phyloP scores from a whole-genome alignment of 176 grass and related monocot genomes.

The Oryza longistaminata region DNA sequence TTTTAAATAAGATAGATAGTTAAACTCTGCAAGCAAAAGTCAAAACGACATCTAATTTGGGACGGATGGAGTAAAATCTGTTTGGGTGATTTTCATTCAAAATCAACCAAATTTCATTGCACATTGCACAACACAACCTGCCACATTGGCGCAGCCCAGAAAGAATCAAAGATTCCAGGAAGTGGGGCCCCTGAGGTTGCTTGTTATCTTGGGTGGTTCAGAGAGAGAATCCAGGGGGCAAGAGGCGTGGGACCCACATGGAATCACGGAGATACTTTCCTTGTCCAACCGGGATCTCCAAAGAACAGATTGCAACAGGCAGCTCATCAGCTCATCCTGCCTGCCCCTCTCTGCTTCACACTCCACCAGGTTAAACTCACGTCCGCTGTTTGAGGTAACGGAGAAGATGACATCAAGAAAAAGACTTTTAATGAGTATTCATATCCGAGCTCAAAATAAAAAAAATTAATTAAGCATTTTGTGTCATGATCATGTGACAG shows the following conservation, averaged over 20 bases:
- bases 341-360: neutral
- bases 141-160: constrained; percentile 18
- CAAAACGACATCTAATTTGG: too few species aligned
- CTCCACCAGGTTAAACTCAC: neutral
- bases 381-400: neutral
- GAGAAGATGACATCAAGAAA: neutral
- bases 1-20: too few species aligned
- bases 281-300: constrained; percentile 45
- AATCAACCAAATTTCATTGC: neutral
- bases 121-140: neutral
- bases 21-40: too few species aligned
- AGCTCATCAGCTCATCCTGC: neutral
- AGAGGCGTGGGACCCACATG: constrained; percentile 37
- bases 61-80: too few species aligned
- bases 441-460: neutral
- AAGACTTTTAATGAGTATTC: neutral
- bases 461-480: neutral
- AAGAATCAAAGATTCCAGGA: constrained; percentile 49
- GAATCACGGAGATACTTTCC: constrained; percentile 79
- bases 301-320: constrained; percentile 16
- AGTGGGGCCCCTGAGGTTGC: constrained; percentile 15
- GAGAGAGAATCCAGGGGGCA: constrained; percentile 40
- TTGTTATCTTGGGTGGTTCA: constrained; percentile 20
- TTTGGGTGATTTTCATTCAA: neutral
- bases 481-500: constrained; percentile 24